Conservation (phyloP, 2,329 filamentous ascomycete genomes). For the Scedosporium boydii region DNA sequence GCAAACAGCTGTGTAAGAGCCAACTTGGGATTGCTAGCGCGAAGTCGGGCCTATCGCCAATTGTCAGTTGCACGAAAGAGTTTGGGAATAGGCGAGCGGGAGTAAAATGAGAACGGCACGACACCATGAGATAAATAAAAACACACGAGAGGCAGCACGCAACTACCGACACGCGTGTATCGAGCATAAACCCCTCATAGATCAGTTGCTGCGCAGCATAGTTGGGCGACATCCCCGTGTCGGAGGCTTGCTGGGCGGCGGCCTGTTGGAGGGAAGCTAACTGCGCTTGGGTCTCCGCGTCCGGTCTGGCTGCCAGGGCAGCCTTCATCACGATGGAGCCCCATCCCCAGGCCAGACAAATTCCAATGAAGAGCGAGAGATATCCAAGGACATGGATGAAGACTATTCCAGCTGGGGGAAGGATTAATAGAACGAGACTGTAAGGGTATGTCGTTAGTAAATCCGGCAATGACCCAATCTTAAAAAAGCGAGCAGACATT, state of each 20-base stretch:
- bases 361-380: conserved; percentile 32
- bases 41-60: conserved; percentile 23
- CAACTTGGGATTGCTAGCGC: conserved; percentile 35
- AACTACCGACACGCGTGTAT: conserved; percentile 31
- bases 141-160: conserved; percentile 27
- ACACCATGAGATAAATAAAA: conserved; percentile 30
- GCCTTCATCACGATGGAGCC: conserved; percentile 38
- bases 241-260: conserved; percentile 20
- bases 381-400: conserved; percentile 33
- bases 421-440: conserved; percentile 30
- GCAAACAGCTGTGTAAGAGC: conserved; percentile 33
- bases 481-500: neutral
- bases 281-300: conserved; percentile 23
- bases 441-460: neutral
- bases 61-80: conserved; percentile 10
- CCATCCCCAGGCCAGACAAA: conserved; percentile 39
- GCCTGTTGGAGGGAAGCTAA: conserved; percentile 23
- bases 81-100: neutral
- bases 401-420: conserved; percentile 34
- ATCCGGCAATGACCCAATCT: too few species aligned
- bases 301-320: conserved; percentile 30
- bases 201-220: conserved; percentile 22
- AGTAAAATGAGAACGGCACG: neutral
- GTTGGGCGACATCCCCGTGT: conserved; percentile 16
- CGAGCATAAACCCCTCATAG: conserved; percentile 35